Evolutionary conservation across 2,329 filamentous ascomycete genomes (phyloP), one percentile per base, ranked within the genome.

Genomic region (Colletotrichum cordylinicola): DNA sequence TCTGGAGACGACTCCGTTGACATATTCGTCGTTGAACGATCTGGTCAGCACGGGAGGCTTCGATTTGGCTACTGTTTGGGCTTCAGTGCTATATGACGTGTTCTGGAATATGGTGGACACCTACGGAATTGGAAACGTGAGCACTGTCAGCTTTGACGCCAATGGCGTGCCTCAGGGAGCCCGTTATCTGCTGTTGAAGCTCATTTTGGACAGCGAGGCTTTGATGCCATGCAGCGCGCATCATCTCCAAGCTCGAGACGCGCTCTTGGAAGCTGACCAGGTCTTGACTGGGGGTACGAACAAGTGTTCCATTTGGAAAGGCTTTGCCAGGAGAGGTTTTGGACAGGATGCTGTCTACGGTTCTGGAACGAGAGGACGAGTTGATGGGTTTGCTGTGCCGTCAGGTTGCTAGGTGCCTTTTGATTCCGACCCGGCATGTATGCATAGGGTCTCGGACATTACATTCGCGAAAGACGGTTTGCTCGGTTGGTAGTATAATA

Each of bases 341-440:
- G 55, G 55, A 0, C 24, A 27, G 24, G 55, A 58, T 31, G 55
- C 55, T 31, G 55, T 58, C 4, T 21, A 52, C n/a, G 10, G 43
- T 52, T 52, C 43, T 52, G 43, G 43, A 13, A 52, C 43, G n/a
- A 52, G 43, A 4, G 6, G 43, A 12, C 43, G 43, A 52, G 43
- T 52, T 13, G 43, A 52, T 52, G 43, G 43, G 6, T 52, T 52
- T 21, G 12, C 43, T 12, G 43, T 24, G 10, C 43, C 43, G 2
- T 52, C n/a, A 52, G n/a, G 21, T 21, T 52, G 43, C 43, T 52
- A 52, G n/a, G 6, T 52, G 2, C n/a, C n/a, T 1, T 1, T 52
- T 13, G 10, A 21, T 8, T 21, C 0, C n/a, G n/a, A 52, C 18
- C 43, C 1, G 18, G 18, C 4, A 0, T 7, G 18, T 2, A 21